A percentile compares a stretch with the other conserved stretches of the same genome.
Conservation (phyloP, 2,329 filamentous ascomycete genomes). For the Xylariomycetidae sp. region DNA sequence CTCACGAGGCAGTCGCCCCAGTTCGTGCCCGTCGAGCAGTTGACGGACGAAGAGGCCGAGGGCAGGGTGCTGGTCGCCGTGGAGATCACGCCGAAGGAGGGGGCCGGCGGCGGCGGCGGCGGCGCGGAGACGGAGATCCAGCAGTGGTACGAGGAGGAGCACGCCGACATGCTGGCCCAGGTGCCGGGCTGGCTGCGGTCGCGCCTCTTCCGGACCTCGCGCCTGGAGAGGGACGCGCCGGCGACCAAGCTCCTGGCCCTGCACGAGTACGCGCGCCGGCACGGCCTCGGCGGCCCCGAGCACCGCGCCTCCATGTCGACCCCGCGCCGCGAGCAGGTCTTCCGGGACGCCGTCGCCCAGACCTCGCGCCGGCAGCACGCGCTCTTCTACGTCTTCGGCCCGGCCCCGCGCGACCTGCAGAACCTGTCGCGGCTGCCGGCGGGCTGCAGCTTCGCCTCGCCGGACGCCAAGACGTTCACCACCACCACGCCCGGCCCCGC, state of each 20-base stretch:
- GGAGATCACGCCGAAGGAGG: constrained; percentile 46
- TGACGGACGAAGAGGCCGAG: constrained; percentile 51
- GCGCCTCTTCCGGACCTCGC: constrained; percentile 61
- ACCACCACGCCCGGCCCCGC: constrained; percentile 32
- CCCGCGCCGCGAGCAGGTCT: constrained; percentile 53
- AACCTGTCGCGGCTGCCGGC: constrained; percentile 45
- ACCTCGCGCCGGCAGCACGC: constrained; percentile 58
- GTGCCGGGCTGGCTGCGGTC: constrained; percentile 75
- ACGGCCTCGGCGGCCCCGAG: constrained; percentile 60
- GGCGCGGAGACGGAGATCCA: constrained; percentile 47
- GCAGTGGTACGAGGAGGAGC: constrained; percentile 71
- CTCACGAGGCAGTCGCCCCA: constrained; percentile 46
- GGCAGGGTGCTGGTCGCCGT: constrained; percentile 58
- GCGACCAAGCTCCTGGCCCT: constrained; percentile 57
- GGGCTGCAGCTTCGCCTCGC: constrained; percentile 43
- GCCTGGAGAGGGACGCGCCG: constrained; percentile 43
- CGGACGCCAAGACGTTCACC: constrained; percentile 51
- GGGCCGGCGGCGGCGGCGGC: constrained; percentile 22
- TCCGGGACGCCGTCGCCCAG: constrained; percentile 49
- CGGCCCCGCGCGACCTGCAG: constrained; percentile 62
- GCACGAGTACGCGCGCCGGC: constrained; percentile 64
- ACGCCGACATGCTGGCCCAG: constrained; percentile 63
- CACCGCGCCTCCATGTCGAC: constrained; percentile 59
- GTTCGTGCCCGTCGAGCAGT: constrained; percentile 55
- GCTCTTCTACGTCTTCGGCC: constrained; percentile 75